Evolutionary conservation across 805 yeast genomes (phyloP), one percentile per base, ranked within the genome.

Genomic region (Yarrowia porcina): DNA sequence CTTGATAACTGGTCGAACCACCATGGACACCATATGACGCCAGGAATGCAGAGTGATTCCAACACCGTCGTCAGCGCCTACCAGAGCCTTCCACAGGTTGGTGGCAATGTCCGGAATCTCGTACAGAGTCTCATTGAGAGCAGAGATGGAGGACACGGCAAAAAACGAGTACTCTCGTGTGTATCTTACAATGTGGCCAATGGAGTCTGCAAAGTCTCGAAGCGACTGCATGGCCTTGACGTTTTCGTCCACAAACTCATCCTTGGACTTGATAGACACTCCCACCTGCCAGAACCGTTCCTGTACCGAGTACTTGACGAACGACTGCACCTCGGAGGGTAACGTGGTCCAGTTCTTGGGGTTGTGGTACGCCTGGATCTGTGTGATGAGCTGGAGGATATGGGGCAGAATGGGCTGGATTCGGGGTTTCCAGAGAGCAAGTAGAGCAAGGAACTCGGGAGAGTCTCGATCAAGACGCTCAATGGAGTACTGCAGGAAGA

Each of bases 221-320:
- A 94, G 76, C 0, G 99, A 92, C 66, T 88, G 88, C 79, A 94
- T 90, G 0, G 99, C 98, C 71, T 88, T 90, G 64, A 90, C 96
- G 69, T 86, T 91, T 71, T 94, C 98, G 71, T 89, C 96, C 66
- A 94, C 87, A 68, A 94, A 96, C 33, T 94, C 91, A 72, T 94
- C 98, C 69, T 90, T 88, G 2, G 96, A 86, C 74, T 94, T 96
- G 64, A 89, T 88, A 1, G 97, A 89, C 21, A 96, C 96, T 17
- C 99, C 99, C 65, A 91, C 96, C 71, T 96, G 98, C 99, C 99
- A 94, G 73, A 94, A 94, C 69, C 98, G 80, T 76, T 94, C 99
- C 72, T 87, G 85, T 56, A 96, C 88, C 65, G 96, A 87, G 69
- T 90, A 87, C 67, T 83, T 82, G n/a, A 93, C 97, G 77, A 96